Base-by-base conservation (phyloP, 108 stramenopile species). In the Schizochytrium sp. region DNA sequence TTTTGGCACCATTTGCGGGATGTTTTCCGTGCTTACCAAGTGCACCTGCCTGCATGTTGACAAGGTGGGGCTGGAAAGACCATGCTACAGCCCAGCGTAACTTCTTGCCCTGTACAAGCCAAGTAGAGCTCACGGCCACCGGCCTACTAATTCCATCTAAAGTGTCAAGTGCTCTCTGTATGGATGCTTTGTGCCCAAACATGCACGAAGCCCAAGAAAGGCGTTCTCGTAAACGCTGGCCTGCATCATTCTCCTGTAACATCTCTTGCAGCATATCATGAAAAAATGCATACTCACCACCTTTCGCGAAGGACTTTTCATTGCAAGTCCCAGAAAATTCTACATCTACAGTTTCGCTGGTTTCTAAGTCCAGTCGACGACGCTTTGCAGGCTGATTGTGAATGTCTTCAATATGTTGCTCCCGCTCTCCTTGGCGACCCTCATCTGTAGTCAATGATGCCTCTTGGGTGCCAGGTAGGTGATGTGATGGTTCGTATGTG, bases 171-270 rank as follows among this genome's bases (percentile, higher is more conserved):
- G 73, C 46, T 4, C 5, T 50, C 7, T 8, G 15, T 0, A 53
- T 19, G 49, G 73, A 83, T 7, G 46, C 73, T 50, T 83, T 83
- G 73, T 83, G 73, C 7, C 73, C 73, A 19, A 83, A 83, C 73
- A 83, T 83, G 73, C 73, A 83, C 10, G 73, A 38, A 4, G 46
- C 46, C 73, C 73, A 83, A 12, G 50, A n/a, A 8, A 53, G 17
- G 7, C 73, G 7, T 50, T 46, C 46, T 46, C 49, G 19, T 46
- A 1, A 4, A 17, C 13, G 28, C 73, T 53, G 8, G 50, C 73
- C 53, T 50, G n/a, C 49, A 4, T 7, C 46, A n/a, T n/a, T 60
- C 59, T 17, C 59, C 19, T 17, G 19, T 28, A 28, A 28, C 61
- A 64, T 64, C 12, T 83, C 73, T 7, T 17, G 50, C 7, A 83